These are phyloP conservation scores for Penicillium fuscoglaucum DNA, from an alignment of 2,329 filamentous ascomycete species.

Conservation along the genomic window DNA sequence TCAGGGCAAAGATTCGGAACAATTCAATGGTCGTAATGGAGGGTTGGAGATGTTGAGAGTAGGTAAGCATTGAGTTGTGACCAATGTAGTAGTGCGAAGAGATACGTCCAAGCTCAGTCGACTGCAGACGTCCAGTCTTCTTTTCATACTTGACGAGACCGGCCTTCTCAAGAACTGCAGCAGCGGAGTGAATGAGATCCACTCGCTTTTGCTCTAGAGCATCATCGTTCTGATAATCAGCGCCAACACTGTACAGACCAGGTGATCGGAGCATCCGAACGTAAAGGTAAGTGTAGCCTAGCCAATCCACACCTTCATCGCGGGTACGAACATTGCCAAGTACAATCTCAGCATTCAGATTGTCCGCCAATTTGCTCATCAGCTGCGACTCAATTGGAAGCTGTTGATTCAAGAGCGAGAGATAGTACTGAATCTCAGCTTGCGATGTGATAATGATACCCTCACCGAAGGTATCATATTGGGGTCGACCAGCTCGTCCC, in stretches of 20 bases:
- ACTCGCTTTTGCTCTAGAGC: conserved; percentile 94
- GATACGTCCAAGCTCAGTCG: conserved; percentile 91
- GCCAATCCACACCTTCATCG: conserved; percentile 98
- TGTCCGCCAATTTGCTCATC: conserved; percentile 88
- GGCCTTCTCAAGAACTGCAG: conserved; percentile 79
- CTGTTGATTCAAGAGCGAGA: conserved; percentile 95
- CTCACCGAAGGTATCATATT: conserved; percentile 96
- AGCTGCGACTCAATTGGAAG: conserved; percentile 96
- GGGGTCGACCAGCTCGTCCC: conserved; percentile 90
- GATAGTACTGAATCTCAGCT: conserved; percentile 92
- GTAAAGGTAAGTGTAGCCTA: conserved; percentile 97
- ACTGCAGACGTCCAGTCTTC: conserved; percentile 81
- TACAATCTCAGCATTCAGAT: conserved; percentile 93
- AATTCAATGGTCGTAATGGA: conserved; percentile 92
- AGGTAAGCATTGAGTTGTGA: conserved; percentile 92
- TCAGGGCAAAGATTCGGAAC: conserved; percentile 93
- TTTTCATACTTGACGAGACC: conserved; percentile 94
- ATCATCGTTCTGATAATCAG: conserved; percentile 91
- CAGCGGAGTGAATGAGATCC: conserved; percentile 94
- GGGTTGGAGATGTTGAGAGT: conserved; percentile 92
- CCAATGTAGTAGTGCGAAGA: conserved; percentile 99
- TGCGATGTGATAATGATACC: conserved; percentile 98
- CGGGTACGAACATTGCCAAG: conserved; percentile 87
- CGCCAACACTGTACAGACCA: conserved; percentile 89
- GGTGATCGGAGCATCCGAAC: conserved; percentile 96